Evolutionary conservation across 129 eudicot genomes (phyloP).

Genomic region (Smallanthus sonchifolius): DNA sequence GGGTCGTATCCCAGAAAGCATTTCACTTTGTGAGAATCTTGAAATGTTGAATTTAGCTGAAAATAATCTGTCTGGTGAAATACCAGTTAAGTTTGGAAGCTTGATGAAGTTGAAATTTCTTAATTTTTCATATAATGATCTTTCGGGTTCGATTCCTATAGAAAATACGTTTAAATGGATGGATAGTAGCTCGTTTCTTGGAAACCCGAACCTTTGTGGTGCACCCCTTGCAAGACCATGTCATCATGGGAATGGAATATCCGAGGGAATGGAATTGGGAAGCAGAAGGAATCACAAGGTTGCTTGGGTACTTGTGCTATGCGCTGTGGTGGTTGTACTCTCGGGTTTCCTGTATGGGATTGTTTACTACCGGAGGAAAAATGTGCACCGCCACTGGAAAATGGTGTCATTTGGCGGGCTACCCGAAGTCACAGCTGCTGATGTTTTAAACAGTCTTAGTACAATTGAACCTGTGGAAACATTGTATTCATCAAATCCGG

Average conservation of each 20-base stretch:
- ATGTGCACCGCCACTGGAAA: conserved; percentile 52
- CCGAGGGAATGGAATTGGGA: conserved; percentile 46
- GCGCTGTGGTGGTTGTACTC: conserved; percentile 52
- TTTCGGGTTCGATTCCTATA: conserved; percentile 71
- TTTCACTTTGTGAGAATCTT: conserved; percentile 56
- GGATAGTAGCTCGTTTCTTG: conserved; percentile 68
- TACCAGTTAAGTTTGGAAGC: conserved; percentile 48
- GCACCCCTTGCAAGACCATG: conserved; percentile 54
- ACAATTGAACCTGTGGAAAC: conserved; percentile 42
- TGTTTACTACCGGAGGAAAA: conserved; percentile 45
- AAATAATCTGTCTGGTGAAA: conserved; percentile 61
- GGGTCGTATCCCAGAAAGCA: conserved; percentile 55
- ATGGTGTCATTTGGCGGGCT: conserved; percentile 70
- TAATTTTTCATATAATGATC: conserved; percentile 74
- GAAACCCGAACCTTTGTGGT: conserved; percentile 88
- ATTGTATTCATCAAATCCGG: conserved; percentile 36
- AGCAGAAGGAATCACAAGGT: conserved; percentile 64
- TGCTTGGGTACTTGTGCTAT: conserved; percentile 73
- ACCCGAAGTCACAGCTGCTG: conserved; percentile 67
- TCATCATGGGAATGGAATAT: conserved; percentile 39
- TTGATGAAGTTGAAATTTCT: conserved; percentile 45
- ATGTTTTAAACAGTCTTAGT: conserved; percentile 64
- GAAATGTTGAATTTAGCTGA: conserved; percentile 46
- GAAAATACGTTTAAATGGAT: conserved; percentile 42
- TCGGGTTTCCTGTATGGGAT: conserved; percentile 56